Percentiles rank a stretch among this genome's conserved stretches.
phyloP scores from a whole-genome alignment of 106 monocot genomes.

The Dendrobium nobile region DNA sequence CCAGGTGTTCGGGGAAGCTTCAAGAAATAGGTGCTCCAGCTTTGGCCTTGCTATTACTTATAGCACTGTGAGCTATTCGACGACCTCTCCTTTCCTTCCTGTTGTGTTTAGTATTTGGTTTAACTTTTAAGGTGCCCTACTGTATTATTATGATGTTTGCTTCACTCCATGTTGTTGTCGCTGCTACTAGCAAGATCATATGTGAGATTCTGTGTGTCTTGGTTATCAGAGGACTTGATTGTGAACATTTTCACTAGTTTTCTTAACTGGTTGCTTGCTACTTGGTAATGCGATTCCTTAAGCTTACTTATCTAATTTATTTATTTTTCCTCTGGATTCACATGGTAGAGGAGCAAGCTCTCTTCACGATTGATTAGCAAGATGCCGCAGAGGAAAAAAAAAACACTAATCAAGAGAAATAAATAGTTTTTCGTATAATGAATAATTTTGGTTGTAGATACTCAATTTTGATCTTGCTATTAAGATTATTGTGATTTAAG shows the following conservation, averaged over 20 bases:
- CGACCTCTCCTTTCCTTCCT: background rate
- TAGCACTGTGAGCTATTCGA: background rate
- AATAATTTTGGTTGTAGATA: background rate
- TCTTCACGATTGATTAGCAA: background rate
- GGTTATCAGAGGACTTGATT: background rate
- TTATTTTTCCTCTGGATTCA: background rate
- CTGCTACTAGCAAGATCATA: background rate
- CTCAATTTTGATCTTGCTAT: background rate
- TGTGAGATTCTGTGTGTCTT: background rate
- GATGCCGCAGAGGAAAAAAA: background rate
- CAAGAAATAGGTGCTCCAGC: conserved; percentile 55
- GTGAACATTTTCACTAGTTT: conserved; percentile 1
- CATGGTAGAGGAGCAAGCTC: background rate
- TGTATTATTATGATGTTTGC: background rate
- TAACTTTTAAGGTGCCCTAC: background rate
- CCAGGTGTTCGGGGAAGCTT: conserved; percentile 81
- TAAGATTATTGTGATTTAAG: background rate
- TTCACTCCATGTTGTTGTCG: background rate
- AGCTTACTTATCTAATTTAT: background rate
- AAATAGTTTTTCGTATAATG: background rate
- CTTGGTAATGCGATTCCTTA: background rate
- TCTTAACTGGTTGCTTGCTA: background rate
- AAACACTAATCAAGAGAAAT: background rate
- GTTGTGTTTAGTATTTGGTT: background rate
- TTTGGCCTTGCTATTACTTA: background rate